A percentile compares a stretch with the other conserved stretches of the same genome.
These are phyloP conservation scores for Phialophora chinensis DNA, from an alignment of 2,329 filamentous ascomycete genomes.

Conservation along the genomic window DNA sequence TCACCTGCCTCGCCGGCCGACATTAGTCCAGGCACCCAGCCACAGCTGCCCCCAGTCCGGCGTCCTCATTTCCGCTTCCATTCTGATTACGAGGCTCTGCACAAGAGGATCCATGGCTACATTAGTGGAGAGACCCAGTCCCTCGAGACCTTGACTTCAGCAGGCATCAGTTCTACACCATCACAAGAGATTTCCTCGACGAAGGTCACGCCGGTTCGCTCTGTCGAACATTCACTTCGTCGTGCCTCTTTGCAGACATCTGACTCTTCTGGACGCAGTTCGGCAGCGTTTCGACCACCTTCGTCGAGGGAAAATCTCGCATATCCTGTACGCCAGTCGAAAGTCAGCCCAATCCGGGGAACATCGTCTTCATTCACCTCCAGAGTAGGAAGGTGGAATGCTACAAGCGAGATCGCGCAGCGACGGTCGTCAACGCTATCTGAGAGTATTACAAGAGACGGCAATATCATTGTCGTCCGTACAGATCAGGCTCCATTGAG, in stretches of 20 bases:
- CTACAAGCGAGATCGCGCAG: conserved; percentile 12
- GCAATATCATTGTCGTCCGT: conserved; percentile 24
- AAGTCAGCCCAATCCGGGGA: conserved; percentile 20
- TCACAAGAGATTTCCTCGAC: background rate
- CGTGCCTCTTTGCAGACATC: conserved; percentile 3
- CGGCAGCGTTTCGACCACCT: background rate
- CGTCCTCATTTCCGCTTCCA: conserved; percentile 11
- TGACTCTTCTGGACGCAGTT: conserved; percentile 8
- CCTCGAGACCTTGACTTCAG: background rate
- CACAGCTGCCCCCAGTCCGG: background rate
- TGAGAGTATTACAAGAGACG: conserved; percentile 1
- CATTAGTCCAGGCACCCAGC: conserved; percentile 8
- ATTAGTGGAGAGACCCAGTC: conserved; percentile 15
- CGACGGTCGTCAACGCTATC: conserved; percentile 13
- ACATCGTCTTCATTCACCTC: conserved; percentile 28
- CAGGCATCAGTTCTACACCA: background rate
- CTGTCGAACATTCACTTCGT: background rate
- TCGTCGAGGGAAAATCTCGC: conserved; percentile 16
- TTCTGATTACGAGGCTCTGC: conserved; percentile 25
- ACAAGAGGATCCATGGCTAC: conserved; percentile 23
- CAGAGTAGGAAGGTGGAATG: conserved; percentile 24
- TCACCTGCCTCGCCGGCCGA: conserved; percentile 16
- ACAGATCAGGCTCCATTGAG: conserved; percentile 29
- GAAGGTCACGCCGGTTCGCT: conserved; percentile 4
- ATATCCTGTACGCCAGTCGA: conserved; percentile 14